phyloP scores from a whole-genome alignment of 768 basidiomycete species.

The Scleroderma citrinum region DNA sequence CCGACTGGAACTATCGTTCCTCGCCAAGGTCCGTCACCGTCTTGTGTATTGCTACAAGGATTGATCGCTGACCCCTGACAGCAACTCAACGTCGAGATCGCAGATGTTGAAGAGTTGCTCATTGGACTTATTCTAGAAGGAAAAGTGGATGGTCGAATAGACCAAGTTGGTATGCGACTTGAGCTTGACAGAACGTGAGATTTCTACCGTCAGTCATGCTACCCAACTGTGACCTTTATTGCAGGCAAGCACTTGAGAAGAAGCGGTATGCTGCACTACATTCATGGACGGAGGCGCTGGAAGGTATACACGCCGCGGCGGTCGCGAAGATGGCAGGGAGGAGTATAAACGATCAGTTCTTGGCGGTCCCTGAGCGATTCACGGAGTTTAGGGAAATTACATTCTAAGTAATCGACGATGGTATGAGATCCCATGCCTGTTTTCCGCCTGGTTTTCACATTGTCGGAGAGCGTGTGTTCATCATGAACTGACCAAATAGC shows the following conservation, averaged over 20 bases:
- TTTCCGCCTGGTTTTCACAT: not conserved
- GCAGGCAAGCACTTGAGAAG: conserved; percentile 81
- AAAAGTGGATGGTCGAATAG: conserved; percentile 95
- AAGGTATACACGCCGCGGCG: conserved; percentile 69
- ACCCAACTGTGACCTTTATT: conserved; percentile 7
- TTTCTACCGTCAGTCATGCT: not conserved
- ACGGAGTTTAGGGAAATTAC: conserved; percentile 25
- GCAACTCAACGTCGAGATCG: conserved; percentile 93
- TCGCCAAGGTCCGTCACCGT: conserved; percentile 64
- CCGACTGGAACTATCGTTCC: conserved; percentile 85
- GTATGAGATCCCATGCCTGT: not conserved
- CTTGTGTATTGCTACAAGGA: not conserved
- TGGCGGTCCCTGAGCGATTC: conserved; percentile 28
- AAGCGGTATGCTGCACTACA: conserved; percentile 76
- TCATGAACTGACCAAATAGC: not conserved
- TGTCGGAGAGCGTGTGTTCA: not conserved
- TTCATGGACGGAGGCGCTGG: conserved; percentile 79
- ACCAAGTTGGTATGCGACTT: conserved; percentile 91
- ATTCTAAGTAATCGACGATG: conserved; percentile 9
- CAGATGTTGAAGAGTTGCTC: conserved; percentile 91
- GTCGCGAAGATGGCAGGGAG: conserved; percentile 60
- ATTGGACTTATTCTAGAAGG: conserved; percentile 93
- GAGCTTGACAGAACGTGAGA: conserved; percentile 82
- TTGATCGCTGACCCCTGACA: conserved; percentile 26
- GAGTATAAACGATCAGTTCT: conserved; percentile 28